phyloP scores from a whole-genome alignment of 2,329 filamentous ascomycete species.

The Ophiocordyceps camponoti-rufipedis region DNA sequence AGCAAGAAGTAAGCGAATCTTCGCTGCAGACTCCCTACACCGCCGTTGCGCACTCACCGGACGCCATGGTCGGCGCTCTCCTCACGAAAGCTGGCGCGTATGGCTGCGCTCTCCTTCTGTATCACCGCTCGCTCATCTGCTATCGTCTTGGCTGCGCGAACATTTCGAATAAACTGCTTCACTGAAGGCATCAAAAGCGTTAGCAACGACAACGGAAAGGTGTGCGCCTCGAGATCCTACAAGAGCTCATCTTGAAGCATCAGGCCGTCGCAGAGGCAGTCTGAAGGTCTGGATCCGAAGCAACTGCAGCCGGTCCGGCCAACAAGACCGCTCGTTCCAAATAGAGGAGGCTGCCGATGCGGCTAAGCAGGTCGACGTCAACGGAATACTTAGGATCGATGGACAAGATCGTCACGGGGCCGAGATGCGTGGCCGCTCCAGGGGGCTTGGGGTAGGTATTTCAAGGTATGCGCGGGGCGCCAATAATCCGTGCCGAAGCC shows the following conservation, averaged over 20 bases:
- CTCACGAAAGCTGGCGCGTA: slow-evolving; percentile 92
- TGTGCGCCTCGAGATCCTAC: slow-evolving; percentile 8
- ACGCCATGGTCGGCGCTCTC: slow-evolving; percentile 85
- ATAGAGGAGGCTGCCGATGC: not conserved
- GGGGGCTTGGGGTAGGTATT: too few species aligned
- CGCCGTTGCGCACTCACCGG: slow-evolving; percentile 37
- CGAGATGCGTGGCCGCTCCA: not conserved
- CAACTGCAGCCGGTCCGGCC: not conserved
- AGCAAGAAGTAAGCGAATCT: not conserved
- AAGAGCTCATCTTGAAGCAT: slow-evolving; percentile 17
- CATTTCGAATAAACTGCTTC: slow-evolving; percentile 99
- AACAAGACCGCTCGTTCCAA: not conserved
- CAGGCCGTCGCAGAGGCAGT: not conserved
- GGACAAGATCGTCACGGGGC: not conserved
- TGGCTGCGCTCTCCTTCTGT: slow-evolving; percentile 96
- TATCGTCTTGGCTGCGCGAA: slow-evolving; percentile 95
- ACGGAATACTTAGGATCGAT: not conserved
- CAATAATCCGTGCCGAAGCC: not conserved
- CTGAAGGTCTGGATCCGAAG: not conserved
- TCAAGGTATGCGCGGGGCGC: too few species aligned
- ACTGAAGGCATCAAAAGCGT: slow-evolving; percentile 33
- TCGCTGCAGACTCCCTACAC: not conserved
- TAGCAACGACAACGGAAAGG: not conserved
- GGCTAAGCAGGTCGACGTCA: not conserved
- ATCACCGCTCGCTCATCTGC: slow-evolving; percentile 97